Percentiles rank a stretch among this genome's conserved stretches.
These are phyloP conservation scores for Sphaerulina musiva DNA, from an alignment of 2,329 filamentous ascomycete species.

Conservation along the genomic window DNA sequence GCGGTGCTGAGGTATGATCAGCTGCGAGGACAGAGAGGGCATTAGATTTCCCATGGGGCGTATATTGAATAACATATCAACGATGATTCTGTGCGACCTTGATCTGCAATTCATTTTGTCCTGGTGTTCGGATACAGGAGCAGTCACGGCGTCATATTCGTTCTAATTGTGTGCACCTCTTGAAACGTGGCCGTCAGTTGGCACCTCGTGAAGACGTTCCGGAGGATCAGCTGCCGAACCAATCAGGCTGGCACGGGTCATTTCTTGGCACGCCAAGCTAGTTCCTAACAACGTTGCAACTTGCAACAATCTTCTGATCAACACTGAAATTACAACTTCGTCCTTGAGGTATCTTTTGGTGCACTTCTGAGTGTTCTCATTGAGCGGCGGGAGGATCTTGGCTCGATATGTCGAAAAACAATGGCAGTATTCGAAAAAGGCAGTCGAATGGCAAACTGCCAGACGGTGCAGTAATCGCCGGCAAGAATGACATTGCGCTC, in stretches of 20 bases:
- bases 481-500: conserved; percentile 25
- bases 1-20: conserved; percentile 46
- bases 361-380: not conserved
- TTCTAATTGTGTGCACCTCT: not conserved
- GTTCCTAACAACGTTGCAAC: not conserved
- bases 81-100: too few species aligned
- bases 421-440: conserved; percentile 26
- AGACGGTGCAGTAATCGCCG: conserved; percentile 20
- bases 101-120: too few species aligned
- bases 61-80: too few species aligned
- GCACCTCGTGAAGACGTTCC: not conserved
- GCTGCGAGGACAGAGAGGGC: conserved; percentile 34
- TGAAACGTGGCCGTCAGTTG: not conserved
- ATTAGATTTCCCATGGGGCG: not conserved
- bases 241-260: too few species aligned
- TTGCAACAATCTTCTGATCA: not conserved
- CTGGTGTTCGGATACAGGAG: too few species aligned
- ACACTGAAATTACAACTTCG: not conserved
- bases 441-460: conserved; percentile 24
- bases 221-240: not conserved
- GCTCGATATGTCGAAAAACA: conserved; percentile 14
- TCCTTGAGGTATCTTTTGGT: not conserved
- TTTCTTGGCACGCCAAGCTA: not conserved
- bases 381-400: not conserved
- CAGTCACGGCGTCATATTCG: too few species aligned